Evolutionary conservation across 1,284 basidiomycete species (phyloP).

Genomic region (Cryptococcus hybrid): DNA sequence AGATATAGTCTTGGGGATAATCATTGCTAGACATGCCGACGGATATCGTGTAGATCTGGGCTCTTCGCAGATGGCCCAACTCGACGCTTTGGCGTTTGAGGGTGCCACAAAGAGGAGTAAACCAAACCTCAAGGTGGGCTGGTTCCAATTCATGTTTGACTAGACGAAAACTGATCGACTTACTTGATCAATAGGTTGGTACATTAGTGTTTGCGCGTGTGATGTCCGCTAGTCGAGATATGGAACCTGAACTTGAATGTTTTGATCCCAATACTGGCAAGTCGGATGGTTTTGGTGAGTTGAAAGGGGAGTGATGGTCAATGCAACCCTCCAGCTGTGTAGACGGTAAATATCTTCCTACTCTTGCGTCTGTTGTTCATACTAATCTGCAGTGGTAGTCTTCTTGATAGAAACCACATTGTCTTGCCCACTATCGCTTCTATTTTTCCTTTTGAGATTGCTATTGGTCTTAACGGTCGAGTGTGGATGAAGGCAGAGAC

Average conservation of each 20-base stretch:
- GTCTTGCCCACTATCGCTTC: slow-evolving; percentile 40
- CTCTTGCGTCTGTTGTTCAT: not conserved
- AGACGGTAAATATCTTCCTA: slow-evolving; percentile 35
- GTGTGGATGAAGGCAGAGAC: slow-evolving; percentile 53
- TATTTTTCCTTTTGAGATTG: slow-evolving; percentile 52
- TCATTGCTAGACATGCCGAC: slow-evolving; percentile 53
- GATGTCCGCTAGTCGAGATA: slow-evolving; percentile 52
- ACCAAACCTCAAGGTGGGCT: slow-evolving; percentile 54
- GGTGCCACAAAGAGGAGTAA: slow-evolving; percentile 55
- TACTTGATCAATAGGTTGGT: slow-evolving; percentile 47
- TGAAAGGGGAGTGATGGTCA: slow-evolving; percentile 51
- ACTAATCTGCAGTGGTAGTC: slow-evolving; percentile 20
- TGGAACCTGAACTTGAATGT: slow-evolving; percentile 56
- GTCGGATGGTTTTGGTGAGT: slow-evolving; percentile 53
- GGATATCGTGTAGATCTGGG: slow-evolving; percentile 56
- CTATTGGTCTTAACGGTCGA: slow-evolving; percentile 54
- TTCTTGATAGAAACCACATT: slow-evolving; percentile 48
- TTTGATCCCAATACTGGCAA: slow-evolving; percentile 53
- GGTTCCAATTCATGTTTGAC: not conserved
- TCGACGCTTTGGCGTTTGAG: slow-evolving; percentile 56
- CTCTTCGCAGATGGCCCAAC: slow-evolving; percentile 48
- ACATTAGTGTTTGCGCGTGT: slow-evolving; percentile 54
- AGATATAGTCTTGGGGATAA: slow-evolving; percentile 54
- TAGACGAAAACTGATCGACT: not conserved
- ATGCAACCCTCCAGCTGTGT: slow-evolving; percentile 43